phyloP scores from a whole-genome alignment of 1,284 basidiomycete species.

The Moesziomyces sp. region DNA sequence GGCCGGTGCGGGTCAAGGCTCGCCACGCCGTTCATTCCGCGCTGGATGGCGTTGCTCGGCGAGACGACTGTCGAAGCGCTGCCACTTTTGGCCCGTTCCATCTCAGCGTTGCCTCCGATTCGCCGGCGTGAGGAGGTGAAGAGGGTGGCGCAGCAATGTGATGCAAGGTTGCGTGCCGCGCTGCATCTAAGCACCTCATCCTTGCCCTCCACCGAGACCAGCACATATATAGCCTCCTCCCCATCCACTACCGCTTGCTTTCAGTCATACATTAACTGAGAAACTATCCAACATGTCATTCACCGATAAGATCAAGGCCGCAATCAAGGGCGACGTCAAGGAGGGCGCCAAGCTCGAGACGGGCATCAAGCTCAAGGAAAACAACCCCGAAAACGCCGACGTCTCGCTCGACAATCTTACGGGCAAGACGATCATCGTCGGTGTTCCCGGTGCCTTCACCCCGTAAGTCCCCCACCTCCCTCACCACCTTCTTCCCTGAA shows the following conservation, averaged over 20 bases:
- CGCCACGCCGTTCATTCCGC: no score
- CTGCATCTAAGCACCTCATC: no score
- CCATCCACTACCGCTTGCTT: background rate
- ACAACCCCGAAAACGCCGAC: conserved; percentile 52
- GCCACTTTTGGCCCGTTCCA: no score
- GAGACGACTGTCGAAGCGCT: no score
- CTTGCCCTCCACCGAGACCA: no score
- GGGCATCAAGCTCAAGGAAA: conserved; percentile 55
- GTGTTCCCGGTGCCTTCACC: conserved; percentile 48
- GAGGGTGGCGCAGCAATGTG: no score
- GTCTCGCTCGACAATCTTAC: conserved; percentile 51
- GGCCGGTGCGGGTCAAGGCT: background rate
- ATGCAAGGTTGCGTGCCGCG: no score
- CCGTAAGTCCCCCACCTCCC: conserved; percentile 18
- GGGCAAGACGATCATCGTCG: conserved; percentile 45
- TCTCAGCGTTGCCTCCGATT: no score
- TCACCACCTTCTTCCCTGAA: no score
- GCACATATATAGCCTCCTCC: background rate
- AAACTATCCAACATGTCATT: conserved; percentile 27
- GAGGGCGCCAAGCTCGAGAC: conserved; percentile 51
- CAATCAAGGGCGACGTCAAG: conserved; percentile 50
- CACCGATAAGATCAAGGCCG: conserved; percentile 53
- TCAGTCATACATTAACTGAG: no score
- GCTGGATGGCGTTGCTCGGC: no score
- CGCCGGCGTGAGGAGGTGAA: no score